Evolutionary conservation across 192 early-diverging fungal species (phyloP).

Genomic region (Kappamyces sp.): DNA sequence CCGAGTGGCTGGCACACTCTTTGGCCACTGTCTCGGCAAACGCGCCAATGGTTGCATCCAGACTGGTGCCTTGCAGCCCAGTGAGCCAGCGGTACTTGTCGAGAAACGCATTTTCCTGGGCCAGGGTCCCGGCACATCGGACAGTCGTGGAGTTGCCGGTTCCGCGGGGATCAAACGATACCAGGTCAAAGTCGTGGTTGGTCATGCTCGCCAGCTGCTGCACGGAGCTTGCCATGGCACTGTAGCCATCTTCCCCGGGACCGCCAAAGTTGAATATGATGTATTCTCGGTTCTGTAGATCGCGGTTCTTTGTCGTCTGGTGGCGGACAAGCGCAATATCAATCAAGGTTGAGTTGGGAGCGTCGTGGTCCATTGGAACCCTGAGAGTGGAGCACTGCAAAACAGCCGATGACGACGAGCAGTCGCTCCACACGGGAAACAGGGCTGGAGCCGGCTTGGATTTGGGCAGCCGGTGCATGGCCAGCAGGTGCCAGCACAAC

Average conservation of each 20-base stretch:
- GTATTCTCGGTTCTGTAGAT: background rate
- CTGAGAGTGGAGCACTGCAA: constrained; percentile 6
- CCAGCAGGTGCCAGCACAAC: no score
- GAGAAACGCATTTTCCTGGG: background rate
- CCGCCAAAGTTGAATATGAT: constrained; percentile 21
- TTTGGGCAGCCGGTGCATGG: no score
- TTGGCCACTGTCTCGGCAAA: no score
- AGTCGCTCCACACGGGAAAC: no score
- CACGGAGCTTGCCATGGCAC: constrained; percentile 7
- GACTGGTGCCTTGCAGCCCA: background rate
- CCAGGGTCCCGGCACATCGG: background rate
- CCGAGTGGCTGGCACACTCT: constrained; percentile 22
- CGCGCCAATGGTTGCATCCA: background rate
- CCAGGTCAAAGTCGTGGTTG: background rate
- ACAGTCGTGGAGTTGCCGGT: constrained; percentile 21
- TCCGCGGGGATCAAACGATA: constrained; percentile 15
- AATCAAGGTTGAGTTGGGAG: constrained; percentile 8
- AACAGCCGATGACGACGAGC: no score
- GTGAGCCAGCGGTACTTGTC: background rate
- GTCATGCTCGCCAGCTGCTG: background rate
- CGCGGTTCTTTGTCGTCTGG: constrained; percentile 5
- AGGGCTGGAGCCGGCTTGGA: no score
- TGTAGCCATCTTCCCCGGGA: constrained; percentile 33
- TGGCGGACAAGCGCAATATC: constrained; percentile 19
- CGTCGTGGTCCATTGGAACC: constrained; percentile 29